phyloP scores from a whole-genome alignment of 2,329 filamentous ascomycete species.

The Ophiostoma populinum region DNA sequence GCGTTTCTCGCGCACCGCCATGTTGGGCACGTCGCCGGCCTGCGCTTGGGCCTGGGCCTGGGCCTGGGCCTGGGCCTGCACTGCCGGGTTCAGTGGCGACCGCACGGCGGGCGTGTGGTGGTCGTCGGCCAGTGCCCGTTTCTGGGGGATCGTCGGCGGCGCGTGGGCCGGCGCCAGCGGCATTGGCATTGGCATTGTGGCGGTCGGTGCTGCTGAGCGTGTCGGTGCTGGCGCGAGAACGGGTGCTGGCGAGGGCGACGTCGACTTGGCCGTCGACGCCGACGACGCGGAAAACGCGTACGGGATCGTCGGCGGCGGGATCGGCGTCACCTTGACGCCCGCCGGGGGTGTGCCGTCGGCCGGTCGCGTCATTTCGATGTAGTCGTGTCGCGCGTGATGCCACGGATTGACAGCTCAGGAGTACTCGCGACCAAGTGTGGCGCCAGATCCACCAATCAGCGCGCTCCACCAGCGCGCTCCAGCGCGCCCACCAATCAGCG shows the following conservation, averaged over 20 bases:
- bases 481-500: not conserved
- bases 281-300: conserved; percentile 1
- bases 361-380: not conserved
- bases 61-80: too few relatives aligned
- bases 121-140: conserved; percentile 45
- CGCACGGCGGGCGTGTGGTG: conserved; percentile 53
- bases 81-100: conserved; percentile 56
- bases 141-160: conserved; percentile 34
- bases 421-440: too few relatives aligned
- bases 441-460: too few relatives aligned
- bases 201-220: conserved; percentile 12
- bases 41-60: too few relatives aligned
- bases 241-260: conserved; percentile 9
- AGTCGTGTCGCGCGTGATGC: too few relatives aligned
- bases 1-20: conserved; percentile 30
- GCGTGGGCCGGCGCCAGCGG: conserved; percentile 4
- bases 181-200: not conserved
- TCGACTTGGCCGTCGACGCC: too few relatives aligned
- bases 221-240: conserved; percentile 12
- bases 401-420: too few relatives aligned
- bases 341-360: conserved; percentile 1
- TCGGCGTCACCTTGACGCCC: conserved; percentile 10
- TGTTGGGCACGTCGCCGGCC: conserved; percentile 17
- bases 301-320: conserved; percentile 11
- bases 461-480: too few relatives aligned